Base-by-base conservation (phyloP, 2,329 filamentous ascomycete species). In the Thielaviopsis euricoi region DNA sequence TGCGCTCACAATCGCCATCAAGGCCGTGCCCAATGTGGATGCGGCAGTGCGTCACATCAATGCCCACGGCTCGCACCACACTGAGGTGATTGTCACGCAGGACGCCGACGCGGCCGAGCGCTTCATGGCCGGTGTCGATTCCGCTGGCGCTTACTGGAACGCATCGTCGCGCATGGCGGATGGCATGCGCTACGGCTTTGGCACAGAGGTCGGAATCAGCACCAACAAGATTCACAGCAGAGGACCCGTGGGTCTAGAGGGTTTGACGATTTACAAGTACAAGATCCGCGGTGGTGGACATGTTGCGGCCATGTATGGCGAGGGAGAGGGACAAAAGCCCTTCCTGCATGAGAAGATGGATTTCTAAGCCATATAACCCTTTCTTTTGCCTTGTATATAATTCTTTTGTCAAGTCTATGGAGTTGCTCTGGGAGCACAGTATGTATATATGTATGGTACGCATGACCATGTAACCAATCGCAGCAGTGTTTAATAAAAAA, bases 221-320 rank as follows among this genome's bases (percentile, higher is more conserved):
- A 98, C 93, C 54, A 98, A 96, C 76, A 98, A 97, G 76, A 95
- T 98, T 62, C 93, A 98, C 69, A 87, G 88, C 1, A 77, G 93
- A 55, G 93, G 93, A 0, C 93, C 93, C 0, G 93, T 98, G 6
- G 93, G 93, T 1, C 74, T 98, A 56, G 93, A 97, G 67, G 93
- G 93, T 0, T 71, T 98, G 69, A 95, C 89, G 68, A 97, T 97
- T 62, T 96, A 98, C 74, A 96, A 96, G 75, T 98, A 96, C 75
- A 82, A 93, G 70, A 78, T 98, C 62, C 76, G 86, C 43, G 93
- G 91, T 0, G 75, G 80, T 60, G 93, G 90, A 10, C 93, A 98
- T 64, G 76, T 83, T n/a, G 88, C 87, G 22, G 79, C 79, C 0
- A 82, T 81, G 57, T 97, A 96, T 62, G 81, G 81, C 12, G 78